Percentiles rank a stretch among this genome's conserved stretches.
Evolutionary conservation across 176 grass and related monocot species (phyloP).

Genomic region (Luzula sylvatica): DNA sequence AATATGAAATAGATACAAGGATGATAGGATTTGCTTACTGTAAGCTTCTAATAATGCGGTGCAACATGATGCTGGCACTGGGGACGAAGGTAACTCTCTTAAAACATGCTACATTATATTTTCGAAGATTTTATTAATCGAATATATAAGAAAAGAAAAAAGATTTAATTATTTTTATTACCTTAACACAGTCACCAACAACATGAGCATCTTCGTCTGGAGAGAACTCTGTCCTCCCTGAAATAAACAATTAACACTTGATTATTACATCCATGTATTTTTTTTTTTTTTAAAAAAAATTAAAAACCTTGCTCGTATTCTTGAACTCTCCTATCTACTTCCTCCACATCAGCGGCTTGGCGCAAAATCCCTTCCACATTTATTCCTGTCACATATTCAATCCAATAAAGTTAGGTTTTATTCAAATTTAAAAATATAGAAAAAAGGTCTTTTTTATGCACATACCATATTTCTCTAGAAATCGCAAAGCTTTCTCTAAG

Average conservation of each 20-base stretch:
- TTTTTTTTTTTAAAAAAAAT: conserved; percentile 17
- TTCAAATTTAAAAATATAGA: conserved; percentile 19
- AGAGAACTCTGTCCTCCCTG: conserved; percentile 79
- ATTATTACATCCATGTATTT: conserved; percentile 13
- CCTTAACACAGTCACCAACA: conserved; percentile 97
- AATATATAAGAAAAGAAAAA: conserved; percentile 10
- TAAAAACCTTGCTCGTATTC: conserved; percentile 95
- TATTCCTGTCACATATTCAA: conserved; percentile 46
- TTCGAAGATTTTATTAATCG: conserved; percentile 5
- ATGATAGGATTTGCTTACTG: conserved; percentile 35
- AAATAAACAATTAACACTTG: neutral
- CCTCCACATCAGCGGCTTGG: conserved; percentile 90
- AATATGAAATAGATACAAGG: conserved; percentile 13
- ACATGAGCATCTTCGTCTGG: conserved; percentile 95
- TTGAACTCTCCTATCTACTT: conserved; percentile 86
- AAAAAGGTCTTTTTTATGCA: neutral
- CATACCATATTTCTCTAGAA: conserved; percentile 97
- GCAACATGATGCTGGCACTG: conserved; percentile 95
- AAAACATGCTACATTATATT: conserved; percentile 75
- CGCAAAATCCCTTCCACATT: conserved; percentile 97
- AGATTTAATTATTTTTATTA: conserved; percentile 29
- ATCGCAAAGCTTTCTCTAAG: conserved; percentile 91
- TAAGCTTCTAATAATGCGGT: conserved; percentile 97
- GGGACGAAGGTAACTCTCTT: conserved; percentile 89
- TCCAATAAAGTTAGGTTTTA: conserved; percentile 19